Evolutionary conservation across 768 basidiomycete genomes (phyloP).

Genomic region (Dacryopinax primogenitus): DNA sequence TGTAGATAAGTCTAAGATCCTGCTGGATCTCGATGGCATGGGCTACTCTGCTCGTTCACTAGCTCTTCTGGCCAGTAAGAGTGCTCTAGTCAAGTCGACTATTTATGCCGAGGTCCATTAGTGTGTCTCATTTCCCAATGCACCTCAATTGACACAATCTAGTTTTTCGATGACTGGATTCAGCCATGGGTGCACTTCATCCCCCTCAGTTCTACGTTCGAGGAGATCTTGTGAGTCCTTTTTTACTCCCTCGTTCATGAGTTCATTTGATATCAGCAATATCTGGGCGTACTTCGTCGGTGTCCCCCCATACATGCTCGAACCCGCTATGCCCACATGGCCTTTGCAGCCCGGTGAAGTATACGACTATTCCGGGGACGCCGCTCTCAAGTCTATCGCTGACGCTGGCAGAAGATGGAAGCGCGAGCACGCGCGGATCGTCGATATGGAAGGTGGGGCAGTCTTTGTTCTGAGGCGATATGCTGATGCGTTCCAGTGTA

Average conservation of each 20-base stretch:
- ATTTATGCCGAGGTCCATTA: slow-evolving; percentile 10
- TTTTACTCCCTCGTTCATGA: background rate
- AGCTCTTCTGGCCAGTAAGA: slow-evolving; percentile 10
- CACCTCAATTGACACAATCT: too few species aligned
- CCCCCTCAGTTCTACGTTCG: slow-evolving; percentile 9
- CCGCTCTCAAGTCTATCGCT: background rate
- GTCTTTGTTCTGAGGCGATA: background rate
- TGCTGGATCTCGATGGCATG: slow-evolving; percentile 12
- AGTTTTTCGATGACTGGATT: slow-evolving; percentile 9
- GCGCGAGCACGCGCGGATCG: background rate
- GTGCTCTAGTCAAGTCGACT: slow-evolving; percentile 6
- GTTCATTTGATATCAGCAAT: background rate
- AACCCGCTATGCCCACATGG: slow-evolving; percentile 19
- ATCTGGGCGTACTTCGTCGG: slow-evolving; percentile 10
- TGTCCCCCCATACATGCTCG: slow-evolving; percentile 15
- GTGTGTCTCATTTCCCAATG: too few species aligned
- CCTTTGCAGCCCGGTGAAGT: background rate
- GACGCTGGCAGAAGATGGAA: background rate
- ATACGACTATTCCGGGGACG: slow-evolving; percentile 14
- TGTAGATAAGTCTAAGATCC: slow-evolving; percentile 1
- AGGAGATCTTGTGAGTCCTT: slow-evolving; percentile 9
- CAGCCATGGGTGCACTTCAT: slow-evolving; percentile 12
- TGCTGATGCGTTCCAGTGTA: background rate
- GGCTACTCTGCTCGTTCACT: slow-evolving; percentile 11
- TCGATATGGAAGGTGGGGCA: slow-evolving; percentile 9